phyloP scores from a whole-genome alignment of 228 moss, liverwort and hornwort species.

The Sphagnum fallax region DNA sequence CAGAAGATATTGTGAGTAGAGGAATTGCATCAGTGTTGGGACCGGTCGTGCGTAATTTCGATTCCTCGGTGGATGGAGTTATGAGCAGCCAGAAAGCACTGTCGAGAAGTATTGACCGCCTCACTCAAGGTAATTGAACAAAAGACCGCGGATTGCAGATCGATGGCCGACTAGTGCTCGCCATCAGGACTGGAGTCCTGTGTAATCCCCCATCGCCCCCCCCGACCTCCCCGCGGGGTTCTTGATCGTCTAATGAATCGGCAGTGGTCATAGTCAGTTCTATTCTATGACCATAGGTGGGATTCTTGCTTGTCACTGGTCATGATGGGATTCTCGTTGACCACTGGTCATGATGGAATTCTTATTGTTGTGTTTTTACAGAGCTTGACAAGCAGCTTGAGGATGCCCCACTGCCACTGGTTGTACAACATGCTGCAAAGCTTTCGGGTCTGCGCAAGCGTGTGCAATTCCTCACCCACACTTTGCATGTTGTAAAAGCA shows the following conservation, averaged over 20 bases:
- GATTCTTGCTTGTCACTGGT: no score
- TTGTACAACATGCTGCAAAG: slow-evolving; percentile 81
- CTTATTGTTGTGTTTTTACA: slow-evolving; percentile 14
- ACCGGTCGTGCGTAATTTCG: slow-evolving; percentile 56
- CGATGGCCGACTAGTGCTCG: no score
- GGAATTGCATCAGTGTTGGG: slow-evolving; percentile 42
- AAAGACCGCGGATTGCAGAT: no score
- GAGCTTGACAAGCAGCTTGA: slow-evolving; percentile 94
- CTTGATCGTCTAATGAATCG: no score
- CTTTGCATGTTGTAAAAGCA: slow-evolving; percentile 68
- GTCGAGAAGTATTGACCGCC: slow-evolving; percentile 73
- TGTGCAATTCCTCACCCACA: slow-evolving; percentile 69
- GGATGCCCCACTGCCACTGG: slow-evolving; percentile 80
- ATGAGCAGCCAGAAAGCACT: slow-evolving; percentile 80
- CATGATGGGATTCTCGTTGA: no score
- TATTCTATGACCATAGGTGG: no score
- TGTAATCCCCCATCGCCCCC: no score
- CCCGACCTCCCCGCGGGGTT: no score
- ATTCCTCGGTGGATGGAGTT: slow-evolving; percentile 76
- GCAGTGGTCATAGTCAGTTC: no score
- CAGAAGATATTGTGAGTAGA: slow-evolving; percentile 17
- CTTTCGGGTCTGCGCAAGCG: slow-evolving; percentile 90
- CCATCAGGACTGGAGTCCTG: no score
- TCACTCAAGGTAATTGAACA: slow-evolving; percentile 58
- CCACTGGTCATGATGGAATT: no score